Base-by-base conservation (phyloP, 1,139 yeast species). In the Dujonia santamariae region DNA sequence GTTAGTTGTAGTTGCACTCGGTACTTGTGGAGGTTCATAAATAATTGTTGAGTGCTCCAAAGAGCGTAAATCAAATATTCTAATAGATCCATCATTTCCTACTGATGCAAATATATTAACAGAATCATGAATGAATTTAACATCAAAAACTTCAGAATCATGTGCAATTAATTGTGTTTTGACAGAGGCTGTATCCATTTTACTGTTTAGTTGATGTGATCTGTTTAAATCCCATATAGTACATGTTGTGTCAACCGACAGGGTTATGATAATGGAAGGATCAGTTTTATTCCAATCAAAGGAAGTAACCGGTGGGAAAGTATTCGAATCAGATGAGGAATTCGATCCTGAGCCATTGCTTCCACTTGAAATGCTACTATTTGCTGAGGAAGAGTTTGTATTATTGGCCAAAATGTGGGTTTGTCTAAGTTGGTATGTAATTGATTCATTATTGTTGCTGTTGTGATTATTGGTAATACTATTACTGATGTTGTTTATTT, bases 161-260 rank as follows among this genome's bases (percentile, higher is more conserved):
- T 92, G 98, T 0, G 98, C 98, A 46, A 92, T 92, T 34, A 92
- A 67, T 61, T 92, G 97, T 1, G 98, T 90, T 52, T 84, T 85
- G 15, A 95, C 95, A 19, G 75, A 69, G n/a, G 85, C 86, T 4
- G 73, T 57, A 34, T 70, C 73, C 7, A 78, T 69, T 32, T 66
- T 58, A 21, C 66, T 28, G 14, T 43, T 42, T 12, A 30, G 22
- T 9, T 46, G 37, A 28, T 50, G 54, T 3, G 67, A 51, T 21
- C 74, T 56, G 42, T 62, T 69, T 28, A 87, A 61, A 58, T 92
- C 97, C 97, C 98, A 92, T 3, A 88, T 81, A 0, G 97, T 90
- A 59, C 98, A 92, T 1, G 98, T 92, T 1, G 98, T 92, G 59
- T 92, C 98, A 8, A 92, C 87, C 20, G 94, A 81, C 41, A 94